Conservation (phyloP, 805 yeast species). For the Yarrowia phangngaensis region DNA sequence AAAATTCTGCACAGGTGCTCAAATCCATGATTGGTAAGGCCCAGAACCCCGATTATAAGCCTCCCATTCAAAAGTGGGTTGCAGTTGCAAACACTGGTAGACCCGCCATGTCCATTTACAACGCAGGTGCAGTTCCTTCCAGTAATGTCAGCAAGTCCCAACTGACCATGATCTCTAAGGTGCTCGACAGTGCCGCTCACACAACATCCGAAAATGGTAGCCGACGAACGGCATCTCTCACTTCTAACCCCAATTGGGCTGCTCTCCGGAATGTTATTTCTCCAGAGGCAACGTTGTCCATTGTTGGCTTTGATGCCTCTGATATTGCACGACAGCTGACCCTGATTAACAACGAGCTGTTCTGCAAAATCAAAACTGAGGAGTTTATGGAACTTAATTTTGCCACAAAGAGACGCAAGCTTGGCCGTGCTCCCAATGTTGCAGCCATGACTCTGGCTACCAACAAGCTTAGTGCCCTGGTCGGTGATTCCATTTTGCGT, state of each 20-base stretch:
- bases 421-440: constrained; percentile 39
- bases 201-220: constrained; percentile 2
- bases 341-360: constrained; percentile 37
- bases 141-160: constrained; percentile 33
- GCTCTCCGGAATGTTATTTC: constrained; percentile 16
- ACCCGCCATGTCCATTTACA: constrained; percentile 23
- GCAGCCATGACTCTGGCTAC: constrained; percentile 35
- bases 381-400: constrained; percentile 41
- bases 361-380: constrained; percentile 33
- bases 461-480: constrained; percentile 40
- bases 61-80: constrained; percentile 19
- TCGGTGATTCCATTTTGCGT: constrained; percentile 39
- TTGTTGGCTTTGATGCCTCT: constrained; percentile 36
- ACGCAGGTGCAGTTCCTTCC: constrained; percentile 28
- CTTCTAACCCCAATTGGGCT: constrained; percentile 24
- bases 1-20: constrained; percentile 17
- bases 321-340: constrained; percentile 41
- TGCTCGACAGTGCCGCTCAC: constrained; percentile 12
- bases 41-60: constrained; percentile 15
- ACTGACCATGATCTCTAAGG: constrained; percentile 30
- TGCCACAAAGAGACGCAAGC: constrained; percentile 34
- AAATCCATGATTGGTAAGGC: constrained; percentile 14
- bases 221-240: constrained; percentile 22
- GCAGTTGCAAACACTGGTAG: constrained; percentile 22
- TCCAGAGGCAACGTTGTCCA: constrained; percentile 27